A percentile compares a stretch with the other conserved stretches of the same genome.
phyloP scores from a whole-genome alignment of 108 stramenopile species.

The Cylindrotheca closterium region DNA sequence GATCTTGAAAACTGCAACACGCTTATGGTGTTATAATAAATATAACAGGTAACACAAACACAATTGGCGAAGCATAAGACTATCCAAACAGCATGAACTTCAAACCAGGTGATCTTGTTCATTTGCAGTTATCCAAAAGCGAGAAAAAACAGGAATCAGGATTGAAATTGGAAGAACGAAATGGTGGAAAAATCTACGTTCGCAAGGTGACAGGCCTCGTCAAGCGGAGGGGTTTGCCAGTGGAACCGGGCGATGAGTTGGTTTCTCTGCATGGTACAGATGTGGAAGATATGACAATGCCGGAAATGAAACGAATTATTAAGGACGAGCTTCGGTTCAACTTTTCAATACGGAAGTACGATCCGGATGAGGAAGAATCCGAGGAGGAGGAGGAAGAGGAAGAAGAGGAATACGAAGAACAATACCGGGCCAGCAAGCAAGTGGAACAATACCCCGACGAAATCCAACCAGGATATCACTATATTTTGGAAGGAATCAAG shows the following conservation, averaged over 20 bases:
- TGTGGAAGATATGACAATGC: constrained; percentile 9
- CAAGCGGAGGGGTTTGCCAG: constrained; percentile 15
- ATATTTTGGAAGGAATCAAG: constrained; percentile 6
- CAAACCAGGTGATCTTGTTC: constrained; percentile 13
- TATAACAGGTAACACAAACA: too few relatives aligned
- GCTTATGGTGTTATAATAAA: too few relatives aligned
- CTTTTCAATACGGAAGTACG: constrained; percentile 6
- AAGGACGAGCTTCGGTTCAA: not conserved
- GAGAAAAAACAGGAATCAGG: constrained; percentile 19
- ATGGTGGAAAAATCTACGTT: constrained; percentile 14
- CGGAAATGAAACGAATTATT: constrained; percentile 18
- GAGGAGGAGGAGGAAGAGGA: constrained; percentile 3
- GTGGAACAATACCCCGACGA: constrained; percentile 4
- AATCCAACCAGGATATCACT: constrained; percentile 1
- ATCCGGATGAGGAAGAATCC: not conserved
- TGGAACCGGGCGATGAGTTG: constrained; percentile 7
- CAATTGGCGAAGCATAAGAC: too few relatives aligned
- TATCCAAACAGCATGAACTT: not conserved
- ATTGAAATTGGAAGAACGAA: constrained; percentile 12
- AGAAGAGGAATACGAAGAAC: constrained; percentile 11
- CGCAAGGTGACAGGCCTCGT: constrained; percentile 14
- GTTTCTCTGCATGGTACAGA: constrained; percentile 12
- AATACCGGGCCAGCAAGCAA: constrained; percentile 3
- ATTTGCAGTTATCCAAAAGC: constrained; percentile 7
- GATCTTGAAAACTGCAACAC: too few relatives aligned